Base-by-base conservation (phyloP, 768 basidiomycete genomes). In the Auricularia sp. region DNA sequence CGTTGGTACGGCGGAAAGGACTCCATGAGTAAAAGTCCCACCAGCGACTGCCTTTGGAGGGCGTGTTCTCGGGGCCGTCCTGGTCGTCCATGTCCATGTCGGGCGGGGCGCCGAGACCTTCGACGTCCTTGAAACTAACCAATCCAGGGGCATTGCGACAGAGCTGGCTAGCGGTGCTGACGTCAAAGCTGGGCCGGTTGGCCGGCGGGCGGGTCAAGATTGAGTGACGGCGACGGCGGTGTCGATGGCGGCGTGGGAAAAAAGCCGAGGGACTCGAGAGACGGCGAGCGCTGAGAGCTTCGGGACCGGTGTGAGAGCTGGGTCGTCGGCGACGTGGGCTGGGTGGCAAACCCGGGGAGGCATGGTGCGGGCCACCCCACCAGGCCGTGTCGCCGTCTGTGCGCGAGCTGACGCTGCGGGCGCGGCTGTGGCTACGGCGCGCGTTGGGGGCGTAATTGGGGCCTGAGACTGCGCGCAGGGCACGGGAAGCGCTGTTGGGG, bases 81-180 rank as follows among this genome's bases (percentile, higher is more conserved):
- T 64, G 71, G 68, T 64, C 67, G 62, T 71, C 70, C 3, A 69
- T 74, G 24, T 79, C 82, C 18, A 35, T 62, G 24, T 63, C 65
- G 0, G 84, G 80, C 14, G 87, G 87, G 21, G 77, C 78, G 0
- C 88, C 88, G 7, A 89, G 77, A 33, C 87, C 87, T 74, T 86
- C 86, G 8, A 89, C 80, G 61, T 79, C 81, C 47, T 84, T 79
- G 64, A 89, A 89, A 18, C 81, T 83, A 42, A 89, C 84, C 68
- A 88, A 88, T 1, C 87, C 87, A 14, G 83, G 78, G 36, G 84
- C 80, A 42, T 79, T 74, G 33, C 77, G 79, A 67, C 86, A 82
- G 64, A 81, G 80, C 37, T 79, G 82, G n/a, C 80, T 80, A 6
- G 88, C 87, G 24, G 79, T 80, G 45, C 83, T 81, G 11, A 83